Conservation (phyloP, 2,329 filamentous ascomycete species). For the Fusarium sp. region DNA sequence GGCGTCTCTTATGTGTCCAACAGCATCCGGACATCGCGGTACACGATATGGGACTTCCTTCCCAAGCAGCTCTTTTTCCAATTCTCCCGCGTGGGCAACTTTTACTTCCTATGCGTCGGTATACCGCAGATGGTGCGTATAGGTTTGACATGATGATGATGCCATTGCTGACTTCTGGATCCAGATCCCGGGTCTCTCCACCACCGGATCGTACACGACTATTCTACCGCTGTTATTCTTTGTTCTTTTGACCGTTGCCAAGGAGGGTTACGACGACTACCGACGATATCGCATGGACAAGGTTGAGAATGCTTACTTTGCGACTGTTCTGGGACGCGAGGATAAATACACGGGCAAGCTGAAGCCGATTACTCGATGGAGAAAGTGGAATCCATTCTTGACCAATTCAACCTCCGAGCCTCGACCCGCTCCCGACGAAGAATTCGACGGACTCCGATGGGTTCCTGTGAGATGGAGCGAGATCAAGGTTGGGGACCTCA, state of each 20-base stretch:
- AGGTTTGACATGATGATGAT: not conserved
- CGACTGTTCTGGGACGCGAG: conserved; percentile 61
- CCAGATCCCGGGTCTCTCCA: conserved; percentile 78
- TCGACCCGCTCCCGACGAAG: conserved; percentile 63
- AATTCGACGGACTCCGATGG: conserved; percentile 75
- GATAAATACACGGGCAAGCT: conserved; percentile 53
- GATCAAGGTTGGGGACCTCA: conserved; percentile 66
- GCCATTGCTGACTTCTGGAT: conserved; percentile 24
- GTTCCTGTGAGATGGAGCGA: conserved; percentile 61
- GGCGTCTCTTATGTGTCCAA: conserved; percentile 68
- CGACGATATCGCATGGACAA: conserved; percentile 85
- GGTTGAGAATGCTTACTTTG: conserved; percentile 78
- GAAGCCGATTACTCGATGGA: conserved; percentile 41
- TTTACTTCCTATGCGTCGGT: conserved; percentile 88
- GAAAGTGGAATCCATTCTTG: conserved; percentile 54
- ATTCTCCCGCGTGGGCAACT: conserved; percentile 89
- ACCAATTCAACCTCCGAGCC: conserved; percentile 51
- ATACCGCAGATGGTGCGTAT: conserved; percentile 78
- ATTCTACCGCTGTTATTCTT: conserved; percentile 83
- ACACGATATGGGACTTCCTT: conserved; percentile 87
- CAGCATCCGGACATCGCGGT: conserved; percentile 85
- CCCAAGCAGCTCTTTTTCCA: conserved; percentile 89
- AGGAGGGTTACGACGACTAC: conserved; percentile 91
- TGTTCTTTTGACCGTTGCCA: conserved; percentile 84
- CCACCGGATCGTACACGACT: conserved; percentile 82